Conservation (phyloP, 1,284 basidiomycete species). For the Melampsora abietis-canadensis region DNA sequence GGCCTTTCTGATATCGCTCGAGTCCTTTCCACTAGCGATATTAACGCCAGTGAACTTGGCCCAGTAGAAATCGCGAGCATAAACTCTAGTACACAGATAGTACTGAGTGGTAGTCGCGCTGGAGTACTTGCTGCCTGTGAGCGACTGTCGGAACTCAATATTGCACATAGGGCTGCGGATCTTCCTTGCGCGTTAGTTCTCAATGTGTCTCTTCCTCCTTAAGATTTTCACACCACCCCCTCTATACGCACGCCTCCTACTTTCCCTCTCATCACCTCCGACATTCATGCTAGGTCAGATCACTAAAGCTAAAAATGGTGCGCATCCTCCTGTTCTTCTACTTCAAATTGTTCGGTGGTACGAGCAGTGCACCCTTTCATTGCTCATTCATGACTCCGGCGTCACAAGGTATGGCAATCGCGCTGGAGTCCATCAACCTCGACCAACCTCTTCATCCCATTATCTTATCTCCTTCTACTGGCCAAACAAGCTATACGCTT, state of each 20-base stretch:
- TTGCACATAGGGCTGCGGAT: slow-evolving; percentile 51
- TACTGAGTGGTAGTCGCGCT: slow-evolving; percentile 50
- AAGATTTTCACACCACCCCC: background rate
- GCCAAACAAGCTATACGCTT: background rate
- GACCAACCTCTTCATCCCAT: slow-evolving; percentile 46
- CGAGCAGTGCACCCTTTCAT: slow-evolving; percentile 49
- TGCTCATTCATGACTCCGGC: slow-evolving; percentile 52
- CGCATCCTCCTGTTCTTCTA: too few species aligned
- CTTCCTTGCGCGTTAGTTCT: slow-evolving; percentile 50
- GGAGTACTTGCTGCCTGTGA: slow-evolving; percentile 50
- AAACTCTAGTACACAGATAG: slow-evolving; percentile 51
- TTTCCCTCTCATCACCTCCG: slow-evolving; percentile 1
- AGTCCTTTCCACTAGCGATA: slow-evolving; percentile 46
- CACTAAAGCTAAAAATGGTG: too few species aligned
- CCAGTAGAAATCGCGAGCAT: slow-evolving; percentile 51
- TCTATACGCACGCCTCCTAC: background rate
- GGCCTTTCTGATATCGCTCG: slow-evolving; percentile 47
- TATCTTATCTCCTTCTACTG: slow-evolving; percentile 8
- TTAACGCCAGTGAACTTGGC: slow-evolving; percentile 5
- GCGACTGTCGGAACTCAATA: slow-evolving; percentile 46
- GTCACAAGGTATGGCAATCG: slow-evolving; percentile 49
- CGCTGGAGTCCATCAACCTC: slow-evolving; percentile 45
- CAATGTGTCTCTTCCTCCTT: background rate
- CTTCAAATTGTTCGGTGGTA: background rate
- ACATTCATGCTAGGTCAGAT: too few species aligned